These are phyloP conservation scores for Brassica balearica DNA, from an alignment of 441 rosid genomes.

Conservation along the genomic window DNA sequence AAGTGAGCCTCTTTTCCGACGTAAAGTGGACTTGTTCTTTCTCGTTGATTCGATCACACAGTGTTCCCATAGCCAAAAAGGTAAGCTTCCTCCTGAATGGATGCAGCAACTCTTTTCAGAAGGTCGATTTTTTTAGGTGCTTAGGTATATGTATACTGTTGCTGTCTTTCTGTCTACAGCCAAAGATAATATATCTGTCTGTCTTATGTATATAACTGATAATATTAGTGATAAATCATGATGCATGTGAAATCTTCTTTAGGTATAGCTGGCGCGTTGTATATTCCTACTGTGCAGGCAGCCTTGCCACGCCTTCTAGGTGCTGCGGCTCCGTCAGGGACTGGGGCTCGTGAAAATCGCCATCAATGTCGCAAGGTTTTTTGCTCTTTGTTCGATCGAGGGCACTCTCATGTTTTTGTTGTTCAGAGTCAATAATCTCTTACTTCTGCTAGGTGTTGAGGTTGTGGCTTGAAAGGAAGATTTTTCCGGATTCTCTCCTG, in stretches of 20 bases:
- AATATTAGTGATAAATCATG: conserved; percentile 16
- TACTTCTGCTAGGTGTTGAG: conserved; percentile 63
- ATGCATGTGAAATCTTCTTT: conserved; percentile 27
- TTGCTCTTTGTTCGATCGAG: conserved; percentile 12
- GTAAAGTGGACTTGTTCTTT: conserved; percentile 87
- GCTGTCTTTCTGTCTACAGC: conserved; percentile 11
- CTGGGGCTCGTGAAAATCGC: conserved; percentile 87
- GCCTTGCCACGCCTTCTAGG: conserved; percentile 88
- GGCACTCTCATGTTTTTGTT: conserved; percentile 18
- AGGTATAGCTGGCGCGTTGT: conserved; percentile 89
- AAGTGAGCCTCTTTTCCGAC: conserved; percentile 75
- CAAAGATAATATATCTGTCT: conserved; percentile 14
- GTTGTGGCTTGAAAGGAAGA: conserved; percentile 87
- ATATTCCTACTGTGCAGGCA: conserved; percentile 78
- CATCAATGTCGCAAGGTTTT: conserved; percentile 87
- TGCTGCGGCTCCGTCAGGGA: conserved; percentile 89
- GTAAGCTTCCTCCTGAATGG: conserved; percentile 42
- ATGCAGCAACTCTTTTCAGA: not conserved
- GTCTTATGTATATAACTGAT: conserved; percentile 8
- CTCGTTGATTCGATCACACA: conserved; percentile 93
- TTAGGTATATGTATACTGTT: not conserved
- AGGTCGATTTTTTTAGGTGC: not conserved
- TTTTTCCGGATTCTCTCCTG: conserved; percentile 72
- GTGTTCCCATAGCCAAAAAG: conserved; percentile 88
- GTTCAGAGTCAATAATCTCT: conserved; percentile 29